Conservation (phyloP, 169 alveolate species). For the Plasmodium sp. region DNA sequence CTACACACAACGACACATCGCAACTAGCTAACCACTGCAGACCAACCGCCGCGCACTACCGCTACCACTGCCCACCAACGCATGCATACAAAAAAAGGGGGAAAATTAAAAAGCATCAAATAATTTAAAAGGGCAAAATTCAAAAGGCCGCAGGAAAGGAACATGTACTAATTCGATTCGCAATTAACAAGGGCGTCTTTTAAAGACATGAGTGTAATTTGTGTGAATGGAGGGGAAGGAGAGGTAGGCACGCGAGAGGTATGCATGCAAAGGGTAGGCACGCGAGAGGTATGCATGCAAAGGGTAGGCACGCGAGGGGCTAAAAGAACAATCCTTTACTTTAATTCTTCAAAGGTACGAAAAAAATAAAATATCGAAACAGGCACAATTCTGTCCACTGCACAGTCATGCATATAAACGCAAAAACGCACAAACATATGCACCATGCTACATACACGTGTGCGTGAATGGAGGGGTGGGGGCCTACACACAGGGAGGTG, state of each 20-base stretch:
- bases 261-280: not conserved
- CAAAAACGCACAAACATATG: not conserved
- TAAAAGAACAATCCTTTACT: slow-evolving; percentile 1
- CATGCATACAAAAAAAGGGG: not conserved
- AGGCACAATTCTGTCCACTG: not conserved
- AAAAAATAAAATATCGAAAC: slow-evolving; percentile 3
- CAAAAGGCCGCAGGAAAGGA: not conserved
- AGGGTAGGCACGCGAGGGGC: not conserved
- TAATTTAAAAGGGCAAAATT: not conserved
- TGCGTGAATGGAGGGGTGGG: not conserved
- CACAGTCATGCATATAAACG: not conserved
- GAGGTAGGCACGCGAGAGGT: no score
- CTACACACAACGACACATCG: not conserved
- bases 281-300: no score
- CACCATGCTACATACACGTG: not conserved
- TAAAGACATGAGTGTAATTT: not conserved
- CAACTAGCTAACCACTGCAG: not conserved
- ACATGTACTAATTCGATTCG: not conserved
- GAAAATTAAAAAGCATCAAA: slow-evolving; percentile 38
- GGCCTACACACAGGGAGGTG: not conserved
- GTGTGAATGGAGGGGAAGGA: not conserved
- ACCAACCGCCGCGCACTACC: not conserved
- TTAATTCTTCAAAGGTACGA: slow-evolving; percentile 19
- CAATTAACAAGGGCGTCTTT: slow-evolving; percentile 3
- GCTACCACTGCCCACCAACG: not conserved